Percentiles rank a stretch among this genome's conserved stretches.
These are phyloP conservation scores for Hemileccinum impolitum DNA, from an alignment of 768 basidiomycete genomes.

Conservation along the genomic window DNA sequence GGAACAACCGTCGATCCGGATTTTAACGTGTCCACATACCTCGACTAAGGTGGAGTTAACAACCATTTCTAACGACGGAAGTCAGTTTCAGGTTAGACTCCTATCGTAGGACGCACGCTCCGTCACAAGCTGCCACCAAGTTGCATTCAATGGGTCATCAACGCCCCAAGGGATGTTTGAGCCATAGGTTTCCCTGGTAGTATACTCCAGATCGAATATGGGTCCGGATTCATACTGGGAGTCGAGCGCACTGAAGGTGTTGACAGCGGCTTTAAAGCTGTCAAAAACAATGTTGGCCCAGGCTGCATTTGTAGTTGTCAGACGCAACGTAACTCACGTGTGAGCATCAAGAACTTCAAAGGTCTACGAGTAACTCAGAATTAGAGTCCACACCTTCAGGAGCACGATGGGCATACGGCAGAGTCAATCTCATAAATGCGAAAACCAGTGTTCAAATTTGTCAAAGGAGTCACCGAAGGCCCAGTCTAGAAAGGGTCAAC, in stretches of 20 bases:
- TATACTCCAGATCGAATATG: constrained; percentile 61
- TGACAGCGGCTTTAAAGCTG: constrained; percentile 67
- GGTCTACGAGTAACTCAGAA: constrained; percentile 41
- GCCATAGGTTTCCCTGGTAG: constrained; percentile 66
- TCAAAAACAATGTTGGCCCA: neutral
- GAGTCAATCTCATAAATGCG: constrained; percentile 48
- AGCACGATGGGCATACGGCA: constrained; percentile 38
- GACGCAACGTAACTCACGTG: constrained; percentile 47
- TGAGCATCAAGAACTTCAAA: constrained; percentile 77
- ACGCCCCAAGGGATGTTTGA: constrained; percentile 51
- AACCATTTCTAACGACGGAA: constrained; percentile 48
- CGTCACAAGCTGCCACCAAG: constrained; percentile 81
- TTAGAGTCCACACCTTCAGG: neutral
- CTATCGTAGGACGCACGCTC: constrained; percentile 46
- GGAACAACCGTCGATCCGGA: neutral
- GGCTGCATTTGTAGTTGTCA: neutral
- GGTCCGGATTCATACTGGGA: constrained; percentile 55
- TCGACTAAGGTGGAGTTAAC: constrained; percentile 53
- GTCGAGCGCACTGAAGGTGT: constrained; percentile 56
- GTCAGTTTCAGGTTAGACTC: neutral
- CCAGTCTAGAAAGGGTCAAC: constrained; percentile 45
- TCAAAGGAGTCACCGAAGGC: constrained; percentile 67
- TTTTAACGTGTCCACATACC: constrained; percentile 34
- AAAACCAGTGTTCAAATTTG: constrained; percentile 74
- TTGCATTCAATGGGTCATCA: constrained; percentile 71